phyloP scores from a whole-genome alignment of 306 rosid species.

The Castanea crenata region DNA sequence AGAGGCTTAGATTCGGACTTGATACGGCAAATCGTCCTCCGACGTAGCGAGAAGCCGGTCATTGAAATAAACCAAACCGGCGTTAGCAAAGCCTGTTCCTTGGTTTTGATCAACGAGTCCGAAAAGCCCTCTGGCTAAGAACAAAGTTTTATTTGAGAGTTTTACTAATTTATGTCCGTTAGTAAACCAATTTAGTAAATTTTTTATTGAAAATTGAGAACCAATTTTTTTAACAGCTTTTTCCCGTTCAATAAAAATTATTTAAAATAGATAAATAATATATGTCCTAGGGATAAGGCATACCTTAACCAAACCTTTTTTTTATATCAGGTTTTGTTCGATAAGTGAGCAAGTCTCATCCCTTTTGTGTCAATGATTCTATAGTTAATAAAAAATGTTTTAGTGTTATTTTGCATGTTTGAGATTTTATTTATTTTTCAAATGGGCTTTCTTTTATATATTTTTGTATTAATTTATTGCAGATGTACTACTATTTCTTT shows the following conservation, averaged over 20 bases:
- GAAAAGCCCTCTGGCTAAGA: constrained; percentile 42
- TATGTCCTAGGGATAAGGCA: too few relatives aligned
- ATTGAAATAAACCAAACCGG: constrained; percentile 53
- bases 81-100: constrained; percentile 75
- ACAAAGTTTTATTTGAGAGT: constrained; percentile 3
- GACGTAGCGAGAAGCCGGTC: constrained; percentile 58
- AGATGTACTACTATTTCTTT: neutral
- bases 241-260: too few relatives aligned
- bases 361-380: too few relatives aligned
- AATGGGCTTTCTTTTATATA: neutral
- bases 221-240: too few relatives aligned
- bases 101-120: constrained; percentile 44
- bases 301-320: too few relatives aligned
- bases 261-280: too few relatives aligned
- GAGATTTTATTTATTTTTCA: neutral
- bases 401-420: neutral
- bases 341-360: too few relatives aligned
- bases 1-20: constrained; percentile 40
- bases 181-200: too few relatives aligned
- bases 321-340: too few relatives aligned
- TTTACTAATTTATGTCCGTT: too few relatives aligned
- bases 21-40: constrained; percentile 69
- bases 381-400: neutral
- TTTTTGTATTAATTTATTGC: neutral
- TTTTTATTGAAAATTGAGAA: too few relatives aligned